Conservation (phyloP, 495 filamentous ascomycete species). For the Hypoxylon fuscum region DNA sequence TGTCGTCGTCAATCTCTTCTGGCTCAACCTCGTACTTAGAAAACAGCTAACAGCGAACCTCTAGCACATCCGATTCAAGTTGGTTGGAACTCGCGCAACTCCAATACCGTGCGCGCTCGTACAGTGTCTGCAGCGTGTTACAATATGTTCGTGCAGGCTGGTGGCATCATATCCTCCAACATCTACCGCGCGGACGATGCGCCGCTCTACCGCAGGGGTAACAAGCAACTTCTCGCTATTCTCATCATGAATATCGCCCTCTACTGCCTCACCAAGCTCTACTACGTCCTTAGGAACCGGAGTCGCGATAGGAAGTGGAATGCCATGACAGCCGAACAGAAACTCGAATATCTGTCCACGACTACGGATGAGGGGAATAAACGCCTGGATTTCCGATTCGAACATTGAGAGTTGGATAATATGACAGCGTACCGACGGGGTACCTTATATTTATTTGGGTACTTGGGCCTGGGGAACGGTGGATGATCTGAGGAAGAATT, state of each 20-base stretch:
- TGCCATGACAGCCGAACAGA: conserved; percentile 71
- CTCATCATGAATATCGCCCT: conserved; percentile 63
- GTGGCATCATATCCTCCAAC: conserved; percentile 69
- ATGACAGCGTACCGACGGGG: too few species aligned
- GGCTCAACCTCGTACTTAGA: not conserved
- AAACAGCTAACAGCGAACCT: not conserved
- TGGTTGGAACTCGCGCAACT: conserved; percentile 57
- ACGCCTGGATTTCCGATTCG: conserved; percentile 67
- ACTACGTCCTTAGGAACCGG: conserved; percentile 69
- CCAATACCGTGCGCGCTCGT: conserved; percentile 64
- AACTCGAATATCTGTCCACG: conserved; percentile 68
- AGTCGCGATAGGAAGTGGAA: conserved; percentile 58
- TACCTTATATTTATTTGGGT: too few species aligned
- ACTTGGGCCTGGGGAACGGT: too few species aligned
- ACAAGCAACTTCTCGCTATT: conserved; percentile 67
- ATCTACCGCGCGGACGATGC: conserved; percentile 71
- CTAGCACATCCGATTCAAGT: conserved; percentile 54
- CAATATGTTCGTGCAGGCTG: conserved; percentile 75
- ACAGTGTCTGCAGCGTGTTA: conserved; percentile 67
- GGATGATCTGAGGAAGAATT: too few species aligned
- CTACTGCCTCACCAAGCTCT: conserved; percentile 66
- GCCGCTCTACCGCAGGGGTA: conserved; percentile 69
- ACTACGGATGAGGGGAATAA: conserved; percentile 80
- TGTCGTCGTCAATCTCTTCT: conserved; percentile 5
- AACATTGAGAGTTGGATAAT: conserved; percentile 42